A percentile compares a stretch with the other conserved stretches of the same genome.
Conservation (phyloP, 176 grass and related monocot species). For the Aechmea fasciata region DNA sequence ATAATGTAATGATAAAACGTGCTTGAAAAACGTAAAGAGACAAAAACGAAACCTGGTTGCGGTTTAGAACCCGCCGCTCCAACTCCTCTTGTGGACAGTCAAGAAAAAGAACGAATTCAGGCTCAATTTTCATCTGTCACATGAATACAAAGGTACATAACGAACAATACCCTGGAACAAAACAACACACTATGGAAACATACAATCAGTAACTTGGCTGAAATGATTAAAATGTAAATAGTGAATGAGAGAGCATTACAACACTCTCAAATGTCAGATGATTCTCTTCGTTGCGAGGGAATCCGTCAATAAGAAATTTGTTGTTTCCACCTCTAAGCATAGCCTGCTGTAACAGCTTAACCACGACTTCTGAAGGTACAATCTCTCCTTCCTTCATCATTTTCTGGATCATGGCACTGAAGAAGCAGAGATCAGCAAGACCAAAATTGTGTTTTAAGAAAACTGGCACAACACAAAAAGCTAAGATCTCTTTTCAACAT, state of each 20-base stretch:
- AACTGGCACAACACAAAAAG: background rate
- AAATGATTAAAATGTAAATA: background rate
- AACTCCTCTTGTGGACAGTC: slow-evolving; percentile 62
- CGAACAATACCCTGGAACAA: background rate
- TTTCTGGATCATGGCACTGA: slow-evolving; percentile 57
- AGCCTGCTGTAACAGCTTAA: slow-evolving; percentile 53
- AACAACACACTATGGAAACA: background rate
- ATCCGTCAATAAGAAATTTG: slow-evolving; percentile 82
- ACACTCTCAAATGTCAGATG: slow-evolving; percentile 40
- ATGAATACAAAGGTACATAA: background rate
- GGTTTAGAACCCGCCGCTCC: slow-evolving; percentile 33
- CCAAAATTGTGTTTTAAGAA: background rate
- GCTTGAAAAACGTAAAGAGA: background rate
- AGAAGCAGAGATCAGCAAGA: slow-evolving; percentile 3
- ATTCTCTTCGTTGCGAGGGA: slow-evolving; percentile 66
- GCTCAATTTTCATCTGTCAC: slow-evolving; percentile 47
- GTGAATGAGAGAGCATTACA: slow-evolving; percentile 27
- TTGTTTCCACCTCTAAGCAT: slow-evolving; percentile 67
- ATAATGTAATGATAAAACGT: background rate
- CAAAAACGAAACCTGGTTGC: slow-evolving; percentile 38
- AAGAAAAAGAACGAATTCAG: slow-evolving; percentile 56
- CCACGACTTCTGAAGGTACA: slow-evolving; percentile 36
- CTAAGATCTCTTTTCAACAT: background rate
- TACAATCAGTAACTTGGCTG: background rate
- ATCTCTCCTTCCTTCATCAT: slow-evolving; percentile 79